Conservation (phyloP, 768 basidiomycete genomes). For the Gloeopeniophorella convolvens region DNA sequence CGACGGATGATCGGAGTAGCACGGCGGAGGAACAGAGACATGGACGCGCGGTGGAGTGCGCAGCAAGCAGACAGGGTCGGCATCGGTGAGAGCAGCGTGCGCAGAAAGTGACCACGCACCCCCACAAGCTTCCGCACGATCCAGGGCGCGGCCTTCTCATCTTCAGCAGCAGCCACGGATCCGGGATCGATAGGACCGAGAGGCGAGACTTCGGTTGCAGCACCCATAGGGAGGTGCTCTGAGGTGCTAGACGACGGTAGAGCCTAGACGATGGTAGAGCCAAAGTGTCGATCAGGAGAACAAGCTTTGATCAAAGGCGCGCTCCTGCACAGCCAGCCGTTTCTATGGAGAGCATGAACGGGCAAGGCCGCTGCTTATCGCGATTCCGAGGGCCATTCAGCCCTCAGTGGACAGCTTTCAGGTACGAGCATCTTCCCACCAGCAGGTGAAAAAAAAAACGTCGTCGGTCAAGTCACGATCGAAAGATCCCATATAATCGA, state of each 20-base stretch:
- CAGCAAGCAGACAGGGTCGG: too few relatives aligned
- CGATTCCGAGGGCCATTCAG: not conserved
- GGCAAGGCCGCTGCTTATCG: too few relatives aligned
- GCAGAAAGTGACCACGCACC: slow-evolving; percentile 28
- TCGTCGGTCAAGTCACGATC: too few relatives aligned
- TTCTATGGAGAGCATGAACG: slow-evolving; percentile 7
- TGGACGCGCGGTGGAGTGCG: slow-evolving; percentile 25
- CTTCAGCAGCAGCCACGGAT: slow-evolving; percentile 37
- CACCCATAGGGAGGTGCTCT: not conserved
- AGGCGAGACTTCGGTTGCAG: slow-evolving; percentile 29
- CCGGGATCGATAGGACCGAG: slow-evolving; percentile 46
- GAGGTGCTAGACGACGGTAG: too few relatives aligned
- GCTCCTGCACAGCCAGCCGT: not conserved
- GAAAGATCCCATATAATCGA: too few relatives aligned
- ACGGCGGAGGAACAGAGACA: not conserved
- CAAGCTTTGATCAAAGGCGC: not conserved
- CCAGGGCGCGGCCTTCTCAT: slow-evolving; percentile 55
- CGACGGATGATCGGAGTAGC: not conserved
- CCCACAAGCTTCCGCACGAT: slow-evolving; percentile 58
- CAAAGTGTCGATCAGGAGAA: slow-evolving; percentile 5
- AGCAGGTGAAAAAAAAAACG: too few relatives aligned
- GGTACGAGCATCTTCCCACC: not conserved
- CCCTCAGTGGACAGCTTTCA: not conserved
- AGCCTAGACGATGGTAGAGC: not conserved
- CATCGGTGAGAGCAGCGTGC: too few relatives aligned